These are phyloP conservation scores for Ceratocystis cubensis DNA, from an alignment of 2,329 filamentous ascomycete genomes.

Conservation along the genomic window DNA sequence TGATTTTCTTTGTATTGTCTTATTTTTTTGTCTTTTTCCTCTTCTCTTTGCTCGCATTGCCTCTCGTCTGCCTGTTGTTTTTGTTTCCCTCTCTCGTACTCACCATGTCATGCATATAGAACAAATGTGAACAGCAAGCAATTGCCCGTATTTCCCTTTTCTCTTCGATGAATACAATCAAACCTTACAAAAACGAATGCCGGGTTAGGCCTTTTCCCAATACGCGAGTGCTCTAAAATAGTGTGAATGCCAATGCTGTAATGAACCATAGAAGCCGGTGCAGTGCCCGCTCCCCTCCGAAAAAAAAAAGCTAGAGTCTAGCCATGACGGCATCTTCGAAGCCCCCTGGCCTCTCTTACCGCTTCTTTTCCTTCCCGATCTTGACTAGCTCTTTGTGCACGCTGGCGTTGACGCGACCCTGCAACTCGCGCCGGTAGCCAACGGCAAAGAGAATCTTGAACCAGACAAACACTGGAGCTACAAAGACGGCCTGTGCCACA, in stretches of 20 bases:
- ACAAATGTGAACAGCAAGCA: not conserved
- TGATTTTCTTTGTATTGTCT: not conserved
- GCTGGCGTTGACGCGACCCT: conserved; percentile 62
- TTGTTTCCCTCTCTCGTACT: not conserved
- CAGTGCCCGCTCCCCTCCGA: not conserved
- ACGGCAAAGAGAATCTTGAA: conserved; percentile 83
- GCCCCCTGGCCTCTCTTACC: conserved; percentile 27
- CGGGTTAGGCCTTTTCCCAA: too few species aligned
- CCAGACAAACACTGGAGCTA: conserved; percentile 95
- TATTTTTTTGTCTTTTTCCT: not conserved
- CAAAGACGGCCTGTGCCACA: conserved; percentile 76
- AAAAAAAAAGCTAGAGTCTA: too few species aligned
- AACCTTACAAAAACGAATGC: too few species aligned
- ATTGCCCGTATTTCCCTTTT: not conserved
- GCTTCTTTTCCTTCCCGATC: conserved; percentile 46
- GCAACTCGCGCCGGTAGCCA: conserved; percentile 81
- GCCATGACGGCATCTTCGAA: too few species aligned
- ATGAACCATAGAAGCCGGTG: conserved; percentile 2
- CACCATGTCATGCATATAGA: not conserved
- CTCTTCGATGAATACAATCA: too few species aligned
- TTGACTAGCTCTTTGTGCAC: conserved; percentile 68
- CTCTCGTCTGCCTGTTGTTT: not conserved
- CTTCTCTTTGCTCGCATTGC: not conserved
- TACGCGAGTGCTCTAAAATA: too few species aligned
- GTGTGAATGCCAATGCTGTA: conserved; percentile 9